These are phyloP conservation scores for barrel medic (Medicago truncatula) DNA, from an alignment of 306 rosid species.

Conservation along the genomic window DNA sequence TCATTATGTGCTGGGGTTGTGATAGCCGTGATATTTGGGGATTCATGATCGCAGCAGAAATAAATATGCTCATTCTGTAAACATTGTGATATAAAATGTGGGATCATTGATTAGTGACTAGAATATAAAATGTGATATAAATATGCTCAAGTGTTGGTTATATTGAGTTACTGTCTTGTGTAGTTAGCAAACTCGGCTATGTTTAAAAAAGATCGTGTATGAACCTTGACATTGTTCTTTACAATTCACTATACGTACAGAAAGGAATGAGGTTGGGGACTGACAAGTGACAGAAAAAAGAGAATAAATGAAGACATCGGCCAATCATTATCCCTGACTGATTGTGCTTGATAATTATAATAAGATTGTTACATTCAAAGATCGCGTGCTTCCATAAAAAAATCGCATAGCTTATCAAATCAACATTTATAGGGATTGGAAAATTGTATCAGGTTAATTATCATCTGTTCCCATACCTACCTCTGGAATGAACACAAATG, in stretches of 20 bases:
- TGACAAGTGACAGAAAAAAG: background rate
- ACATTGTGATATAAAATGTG: constrained; percentile 7
- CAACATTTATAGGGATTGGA: constrained; percentile 1
- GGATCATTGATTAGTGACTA: constrained; percentile 24
- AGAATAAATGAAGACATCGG: constrained; percentile 16
- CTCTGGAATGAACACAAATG: constrained; percentile 20
- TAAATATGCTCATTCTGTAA: background rate
- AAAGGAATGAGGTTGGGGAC: background rate
- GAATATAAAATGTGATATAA: too few species aligned
- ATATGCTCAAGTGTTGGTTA: constrained; percentile 24
- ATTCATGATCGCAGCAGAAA: constrained; percentile 1
- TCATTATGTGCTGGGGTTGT: background rate
- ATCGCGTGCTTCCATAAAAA: background rate
- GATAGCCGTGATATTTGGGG: constrained; percentile 15
- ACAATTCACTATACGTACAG: constrained; percentile 4
- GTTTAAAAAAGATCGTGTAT: background rate
- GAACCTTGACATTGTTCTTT: constrained; percentile 7
- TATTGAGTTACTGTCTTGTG: constrained; percentile 15
- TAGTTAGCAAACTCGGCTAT: constrained; percentile 15
- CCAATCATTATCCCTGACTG: background rate
- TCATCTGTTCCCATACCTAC: background rate
- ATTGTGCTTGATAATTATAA: background rate
- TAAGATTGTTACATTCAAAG: background rate
- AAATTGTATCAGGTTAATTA: constrained; percentile 14
- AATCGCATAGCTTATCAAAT: background rate